phyloP scores from a whole-genome alignment of 345 rosid genomes.

The Lepidium africanum region DNA sequence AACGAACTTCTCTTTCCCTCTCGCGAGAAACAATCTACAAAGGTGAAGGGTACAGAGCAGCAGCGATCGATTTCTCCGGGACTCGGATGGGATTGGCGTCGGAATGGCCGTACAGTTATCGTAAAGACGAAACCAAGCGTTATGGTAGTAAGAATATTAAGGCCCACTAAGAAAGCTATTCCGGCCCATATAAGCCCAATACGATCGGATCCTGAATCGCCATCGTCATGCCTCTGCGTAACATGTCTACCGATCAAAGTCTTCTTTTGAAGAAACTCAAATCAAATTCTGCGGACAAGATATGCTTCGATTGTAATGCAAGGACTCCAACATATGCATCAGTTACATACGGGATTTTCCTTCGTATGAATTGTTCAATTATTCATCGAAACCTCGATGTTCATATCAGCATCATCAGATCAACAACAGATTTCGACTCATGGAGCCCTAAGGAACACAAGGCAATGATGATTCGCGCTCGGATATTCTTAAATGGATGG shows the following conservation, averaged over 20 bases:
- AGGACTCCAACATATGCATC: conserved; percentile 98
- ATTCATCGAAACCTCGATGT: conserved; percentile 93
- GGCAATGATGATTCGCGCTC: conserved; percentile 82
- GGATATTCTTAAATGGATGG: conserved; percentile 96
- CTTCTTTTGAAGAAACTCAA: conserved; percentile 71
- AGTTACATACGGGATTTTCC: conserved; percentile 95
- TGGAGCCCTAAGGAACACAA: conserved; percentile 86
- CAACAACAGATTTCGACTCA: conserved; percentile 86
- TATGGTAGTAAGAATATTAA: not conserved
- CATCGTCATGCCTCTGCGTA: no score
- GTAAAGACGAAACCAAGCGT: conserved; percentile 20
- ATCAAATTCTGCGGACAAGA: conserved; percentile 91
- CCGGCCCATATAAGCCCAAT: not conserved
- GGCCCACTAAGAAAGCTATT: not conserved
- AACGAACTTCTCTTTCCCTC: not conserved
- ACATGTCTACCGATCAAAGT: conserved; percentile 44
- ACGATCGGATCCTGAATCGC: no score
- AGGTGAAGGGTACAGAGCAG: conserved; percentile 10
- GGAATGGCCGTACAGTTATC: conserved; percentile 17
- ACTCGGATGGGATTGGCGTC: conserved; percentile 25
- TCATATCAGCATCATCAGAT: conserved; percentile 96
- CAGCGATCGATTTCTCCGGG: conserved; percentile 27
- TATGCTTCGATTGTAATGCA: conserved; percentile 96
- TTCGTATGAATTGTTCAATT: conserved; percentile 97
- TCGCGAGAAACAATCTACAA: conserved; percentile 1